Evolutionary conservation across 2,329 filamentous ascomycete species (phyloP).

Genomic region (Cordyceps farinosa): DNA sequence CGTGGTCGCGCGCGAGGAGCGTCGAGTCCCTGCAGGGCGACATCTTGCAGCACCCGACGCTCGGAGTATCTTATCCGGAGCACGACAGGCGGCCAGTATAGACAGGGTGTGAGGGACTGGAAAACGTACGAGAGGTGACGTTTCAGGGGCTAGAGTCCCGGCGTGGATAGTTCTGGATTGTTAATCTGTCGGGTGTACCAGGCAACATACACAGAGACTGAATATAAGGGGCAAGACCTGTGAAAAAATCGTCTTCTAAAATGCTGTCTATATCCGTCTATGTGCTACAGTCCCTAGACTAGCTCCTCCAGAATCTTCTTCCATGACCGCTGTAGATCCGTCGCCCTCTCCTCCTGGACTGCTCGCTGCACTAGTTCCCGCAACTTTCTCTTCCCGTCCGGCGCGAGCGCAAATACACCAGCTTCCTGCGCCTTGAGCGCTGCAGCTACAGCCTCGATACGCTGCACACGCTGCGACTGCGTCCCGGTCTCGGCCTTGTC

Average conservation of each 20-base stretch:
- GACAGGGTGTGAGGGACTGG: too few relatives aligned
- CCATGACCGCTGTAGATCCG: constrained; percentile 44
- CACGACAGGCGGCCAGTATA: neutral
- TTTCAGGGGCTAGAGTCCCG: neutral
- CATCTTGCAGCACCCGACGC: neutral
- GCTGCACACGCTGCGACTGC: constrained; percentile 48
- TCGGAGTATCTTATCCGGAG: neutral
- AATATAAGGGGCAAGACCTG: neutral
- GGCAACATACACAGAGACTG: too few relatives aligned
- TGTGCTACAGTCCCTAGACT: neutral
- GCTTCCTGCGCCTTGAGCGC: constrained; percentile 40
- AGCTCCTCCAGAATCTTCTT: constrained; percentile 35
- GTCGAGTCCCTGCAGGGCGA: neutral
- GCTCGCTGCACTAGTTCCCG: constrained; percentile 33
- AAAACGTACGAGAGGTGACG: too few relatives aligned
- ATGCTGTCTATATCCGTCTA: neutral
- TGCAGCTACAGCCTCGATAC: constrained; percentile 44
- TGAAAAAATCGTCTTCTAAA: neutral
- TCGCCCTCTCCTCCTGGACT: constrained; percentile 39
- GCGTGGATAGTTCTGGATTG: too few relatives aligned
- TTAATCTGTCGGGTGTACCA: too few relatives aligned
- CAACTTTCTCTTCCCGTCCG: constrained; percentile 29
- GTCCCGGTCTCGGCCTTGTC: constrained; percentile 45
- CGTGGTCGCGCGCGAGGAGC: neutral
- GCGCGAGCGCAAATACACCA: constrained; percentile 39